These are phyloP conservation scores for Sporisorium exsertum DNA, from an alignment of 1,284 basidiomycete genomes.

Conservation along the genomic window DNA sequence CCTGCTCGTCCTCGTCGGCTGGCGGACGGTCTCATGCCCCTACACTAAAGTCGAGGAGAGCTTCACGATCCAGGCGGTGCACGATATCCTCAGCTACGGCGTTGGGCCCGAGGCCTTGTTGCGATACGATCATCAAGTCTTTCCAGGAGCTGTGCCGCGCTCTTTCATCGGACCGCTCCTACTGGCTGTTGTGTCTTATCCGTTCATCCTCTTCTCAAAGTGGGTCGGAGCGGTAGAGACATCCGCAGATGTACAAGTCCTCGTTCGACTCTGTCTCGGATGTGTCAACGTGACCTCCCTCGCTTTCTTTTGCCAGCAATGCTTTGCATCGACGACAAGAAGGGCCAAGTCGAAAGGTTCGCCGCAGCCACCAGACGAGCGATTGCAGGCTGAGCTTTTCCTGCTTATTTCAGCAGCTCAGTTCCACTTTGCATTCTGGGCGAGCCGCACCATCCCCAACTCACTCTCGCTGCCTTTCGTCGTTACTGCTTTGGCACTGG, in stretches of 20 bases:
- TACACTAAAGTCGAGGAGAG: slow-evolving; percentile 98
- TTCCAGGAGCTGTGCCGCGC: slow-evolving; percentile 89
- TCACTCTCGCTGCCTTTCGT: slow-evolving; percentile 86
- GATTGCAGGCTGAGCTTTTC: slow-evolving; percentile 61
- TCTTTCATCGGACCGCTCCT: slow-evolving; percentile 80
- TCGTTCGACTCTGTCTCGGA: slow-evolving; percentile 81
- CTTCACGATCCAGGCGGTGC: slow-evolving; percentile 91
- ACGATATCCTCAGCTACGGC: slow-evolving; percentile 87
- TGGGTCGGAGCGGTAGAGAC: slow-evolving; percentile 72
- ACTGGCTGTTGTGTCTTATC: slow-evolving; percentile 61
- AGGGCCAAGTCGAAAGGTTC: neutral
- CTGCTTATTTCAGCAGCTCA: slow-evolving; percentile 80
- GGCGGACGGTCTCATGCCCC: slow-evolving; percentile 71
- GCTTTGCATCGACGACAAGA: slow-evolving; percentile 64
- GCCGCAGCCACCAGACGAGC: neutral
- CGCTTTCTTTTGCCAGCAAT: slow-evolving; percentile 76
- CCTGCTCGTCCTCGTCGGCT: slow-evolving; percentile 27
- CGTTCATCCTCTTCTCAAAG: slow-evolving; percentile 65
- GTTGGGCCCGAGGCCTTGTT: slow-evolving; percentile 65
- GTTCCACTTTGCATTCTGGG: slow-evolving; percentile 93
- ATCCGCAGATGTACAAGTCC: slow-evolving; percentile 76
- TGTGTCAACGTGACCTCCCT: slow-evolving; percentile 78
- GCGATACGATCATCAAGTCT: slow-evolving; percentile 89
- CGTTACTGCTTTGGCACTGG: slow-evolving; percentile 75
- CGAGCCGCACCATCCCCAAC: slow-evolving; percentile 91